Evolutionary conservation across 768 basidiomycete species (phyloP), one percentile per base, ranked within the genome.

Genomic region (Pleurotus tuber-regium): DNA sequence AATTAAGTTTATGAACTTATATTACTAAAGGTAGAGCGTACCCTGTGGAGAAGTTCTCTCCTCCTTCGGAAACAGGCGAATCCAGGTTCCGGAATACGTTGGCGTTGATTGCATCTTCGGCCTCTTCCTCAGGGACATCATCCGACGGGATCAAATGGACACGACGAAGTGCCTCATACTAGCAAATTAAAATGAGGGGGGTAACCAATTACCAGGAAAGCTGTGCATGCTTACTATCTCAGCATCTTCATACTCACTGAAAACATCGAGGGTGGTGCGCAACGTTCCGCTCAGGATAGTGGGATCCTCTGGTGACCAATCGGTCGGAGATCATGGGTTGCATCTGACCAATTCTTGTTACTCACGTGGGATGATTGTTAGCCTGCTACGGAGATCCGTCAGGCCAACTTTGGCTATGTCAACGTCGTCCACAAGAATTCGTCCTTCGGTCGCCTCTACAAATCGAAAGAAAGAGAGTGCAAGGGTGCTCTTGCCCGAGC

Each of bases 11-110:
- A 29, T 50, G 7, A 23, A 11, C 31, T 21, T 35, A 8, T 31
- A 43, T 9, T 46, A 36, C 47, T 24, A 9, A 31, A 8, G 14
- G 14, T 12, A n/a, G 28, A 2, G 63, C 75, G 40, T 52, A 87
- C 86, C 88, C 89, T 5, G 88, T 87, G 0, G 88, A 91, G 64
- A 94, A 93, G 70, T 93, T 95, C 16, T 95, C 92, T 14, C 89
- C 90, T 1, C 87, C 89, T 69, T 94, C 91, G 1, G 86, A 85
- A 2, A 91, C 87, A 6, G 75, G 57, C 0, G 83, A 86, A 54
- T 92, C 87, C 4, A 91, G 70, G 59, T 85, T 80, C 16, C 84
- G 79, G 78, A 90, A 90, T 2, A 89, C 79, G 53, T 92, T 92
- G 25, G 63, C 73, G 54, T 92, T 92, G 51, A 89, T 68, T 12